A percentile compares a stretch with the other conserved stretches of the same genome.
phyloP scores from a whole-genome alignment of 208 protist genomes.

The Trypanosoma conorhini region DNA sequence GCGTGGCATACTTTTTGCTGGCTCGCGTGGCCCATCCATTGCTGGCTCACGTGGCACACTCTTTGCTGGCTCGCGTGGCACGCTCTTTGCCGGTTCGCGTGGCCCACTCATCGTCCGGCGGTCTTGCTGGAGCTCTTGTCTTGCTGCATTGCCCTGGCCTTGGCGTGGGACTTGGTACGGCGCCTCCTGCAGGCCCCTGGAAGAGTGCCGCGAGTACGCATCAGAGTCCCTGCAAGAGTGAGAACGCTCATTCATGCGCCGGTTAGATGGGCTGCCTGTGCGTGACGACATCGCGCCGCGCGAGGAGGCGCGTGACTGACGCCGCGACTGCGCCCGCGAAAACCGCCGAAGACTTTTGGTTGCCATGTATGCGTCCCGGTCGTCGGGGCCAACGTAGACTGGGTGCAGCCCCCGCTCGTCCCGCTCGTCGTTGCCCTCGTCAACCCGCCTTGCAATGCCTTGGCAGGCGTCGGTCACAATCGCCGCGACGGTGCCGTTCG shows the following conservation, averaged over 20 bases:
- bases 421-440: conserved; percentile 60
- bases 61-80: conserved; percentile 29
- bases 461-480: conserved; percentile 82
- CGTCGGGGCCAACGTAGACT: conserved; percentile 83
- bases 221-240: conserved; percentile 16
- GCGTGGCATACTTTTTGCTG: conserved; percentile 28
- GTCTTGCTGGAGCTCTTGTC: neutral
- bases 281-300: conserved; percentile 22
- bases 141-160: conserved; percentile 16
- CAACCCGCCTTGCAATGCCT: conserved; percentile 52
- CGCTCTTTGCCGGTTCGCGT: conserved; percentile 28
- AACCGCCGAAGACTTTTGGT: conserved; percentile 79
- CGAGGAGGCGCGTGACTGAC: conserved; percentile 51
- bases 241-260: conserved; percentile 5
- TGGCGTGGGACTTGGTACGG: conserved; percentile 4
- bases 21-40: no score
- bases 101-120: conserved; percentile 9
- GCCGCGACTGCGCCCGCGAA: conserved; percentile 77
- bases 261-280: conserved; percentile 12
- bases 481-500: conserved; percentile 53
- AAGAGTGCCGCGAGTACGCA: conserved; percentile 13
- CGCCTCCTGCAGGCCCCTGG: neutral
- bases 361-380: conserved; percentile 82
- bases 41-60: conserved; percentile 29
- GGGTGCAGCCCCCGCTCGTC: conserved; percentile 62